These are phyloP conservation scores for Phytophthora cajani DNA, from an alignment of 352 stramenopile species.

Conservation along the genomic window DNA sequence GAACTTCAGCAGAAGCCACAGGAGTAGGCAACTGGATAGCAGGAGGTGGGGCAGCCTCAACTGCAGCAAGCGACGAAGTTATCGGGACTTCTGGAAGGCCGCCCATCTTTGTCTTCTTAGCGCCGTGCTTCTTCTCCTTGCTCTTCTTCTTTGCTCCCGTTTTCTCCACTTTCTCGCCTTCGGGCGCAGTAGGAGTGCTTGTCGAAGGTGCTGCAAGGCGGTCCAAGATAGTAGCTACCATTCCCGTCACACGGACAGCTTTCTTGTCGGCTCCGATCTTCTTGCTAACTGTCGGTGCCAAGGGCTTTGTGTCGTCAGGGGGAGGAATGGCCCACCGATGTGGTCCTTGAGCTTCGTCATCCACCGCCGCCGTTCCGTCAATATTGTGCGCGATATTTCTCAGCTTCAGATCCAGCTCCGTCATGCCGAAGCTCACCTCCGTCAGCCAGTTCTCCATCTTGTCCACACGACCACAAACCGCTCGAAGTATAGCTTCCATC, in stretches of 20 bases:
- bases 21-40: conserved; percentile 11
- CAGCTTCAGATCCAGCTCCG: conserved; percentile 75
- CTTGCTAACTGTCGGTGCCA: conserved; percentile 51
- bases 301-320: conserved; percentile 29
- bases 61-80: conserved; percentile 1
- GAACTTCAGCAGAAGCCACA: background rate
- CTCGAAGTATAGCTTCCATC: conserved; percentile 71
- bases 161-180: conserved; percentile 36
- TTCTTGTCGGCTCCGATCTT: conserved; percentile 62
- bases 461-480: conserved; percentile 77
- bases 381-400: conserved; percentile 86
- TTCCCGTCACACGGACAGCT: conserved; percentile 60
- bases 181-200: conserved; percentile 1
- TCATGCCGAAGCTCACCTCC: conserved; percentile 78
- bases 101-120: conserved; percentile 33
- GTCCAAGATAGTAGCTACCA: conserved; percentile 71
- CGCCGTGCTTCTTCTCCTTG: conserved; percentile 33
- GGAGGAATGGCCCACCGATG: conserved; percentile 58
- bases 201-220: conserved; percentile 37
- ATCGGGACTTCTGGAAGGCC: conserved; percentile 6
- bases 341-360: conserved; percentile 48
- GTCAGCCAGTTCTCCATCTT: conserved; percentile 79
- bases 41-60: background rate
- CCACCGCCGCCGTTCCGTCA: conserved; percentile 70
- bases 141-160: conserved; percentile 29